Evolutionary conservation across 2,329 filamentous ascomycete genomes (phyloP), one percentile per base, ranked within the genome.

Genomic region (Xylariaceae sp.): DNA sequence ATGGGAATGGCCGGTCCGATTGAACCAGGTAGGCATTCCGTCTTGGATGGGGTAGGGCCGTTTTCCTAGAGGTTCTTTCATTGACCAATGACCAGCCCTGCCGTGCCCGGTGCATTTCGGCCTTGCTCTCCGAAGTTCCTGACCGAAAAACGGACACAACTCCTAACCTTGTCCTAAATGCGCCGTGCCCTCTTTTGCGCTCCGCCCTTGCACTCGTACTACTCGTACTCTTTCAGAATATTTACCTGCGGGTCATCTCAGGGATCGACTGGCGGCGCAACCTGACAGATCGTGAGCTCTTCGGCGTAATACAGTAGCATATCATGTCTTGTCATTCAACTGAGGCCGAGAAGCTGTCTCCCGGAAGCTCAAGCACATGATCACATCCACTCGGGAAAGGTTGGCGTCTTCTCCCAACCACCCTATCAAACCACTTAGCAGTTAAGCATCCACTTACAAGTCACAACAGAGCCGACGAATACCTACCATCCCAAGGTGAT

Each of bases 21-120:
- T 30, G 23, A 30, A 30, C 23, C 23, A 56, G 60, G 56, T 44
- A 58, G 51, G 61, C 52, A 50, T 54, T 55, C 17, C 54, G 50
- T 66, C 62, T 61, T 60, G 41, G 60, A 66, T 66, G 64, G 68
- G 67, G 69, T 67, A 67, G 61, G 65, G 65, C 61, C 67, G 68
- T 69, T 30, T 30, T 69, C 66, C 61, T 41, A 56, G 61, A 68
- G 65, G 41, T 30, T 30, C 23, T 8, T 8, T 66, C 68, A 70
- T 71, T 71, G 69, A 61, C 70, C 69, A 72, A 71, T 72, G 63
- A 64, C 60, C 53, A 68, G 66, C 62, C 67, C 59, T 69, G 60
- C 67, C 68, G 68, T 64, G 55, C 63, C 68, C 9, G 65, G 64
- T 61, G 62, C 60, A 64, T 64, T 57, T 68, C 67, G 67, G 62